Conservation (phyloP, 176 grass and related monocot species). For the Cenchrus purpureus region DNA sequence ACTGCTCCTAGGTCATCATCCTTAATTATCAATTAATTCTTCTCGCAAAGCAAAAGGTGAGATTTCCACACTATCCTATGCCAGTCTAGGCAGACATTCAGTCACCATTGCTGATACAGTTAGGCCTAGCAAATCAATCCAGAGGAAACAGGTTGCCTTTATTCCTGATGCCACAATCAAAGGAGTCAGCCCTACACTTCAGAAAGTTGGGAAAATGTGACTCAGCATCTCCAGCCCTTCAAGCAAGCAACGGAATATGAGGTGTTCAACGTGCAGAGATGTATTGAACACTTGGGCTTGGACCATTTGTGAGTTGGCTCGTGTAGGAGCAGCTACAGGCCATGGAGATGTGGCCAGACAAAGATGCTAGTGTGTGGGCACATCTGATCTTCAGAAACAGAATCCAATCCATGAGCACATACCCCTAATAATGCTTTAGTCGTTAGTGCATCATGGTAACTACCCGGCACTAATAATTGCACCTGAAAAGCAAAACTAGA, state of each 20-base stretch:
- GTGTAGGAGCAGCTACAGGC: conserved; percentile 17
- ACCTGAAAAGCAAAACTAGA: conserved; percentile 50
- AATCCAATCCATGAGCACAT: conserved; percentile 48
- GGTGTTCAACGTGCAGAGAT: background rate
- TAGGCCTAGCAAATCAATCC: conserved; percentile 33
- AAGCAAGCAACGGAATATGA: conserved; percentile 35
- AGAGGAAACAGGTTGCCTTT: conserved; percentile 21
- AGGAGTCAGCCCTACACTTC: conserved; percentile 37
- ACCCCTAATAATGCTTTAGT: conserved; percentile 37
- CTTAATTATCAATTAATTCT: conserved; percentile 24
- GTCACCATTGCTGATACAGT: conserved; percentile 31
- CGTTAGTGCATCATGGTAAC: conserved; percentile 44
- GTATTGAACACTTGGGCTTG: background rate
- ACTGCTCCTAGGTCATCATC: conserved; percentile 9
- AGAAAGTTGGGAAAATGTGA: conserved; percentile 17
- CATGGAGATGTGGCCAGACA: conserved; percentile 32
- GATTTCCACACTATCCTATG: conserved; percentile 8
- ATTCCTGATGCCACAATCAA: conserved; percentile 36
- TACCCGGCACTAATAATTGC: conserved; percentile 56
- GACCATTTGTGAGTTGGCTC: conserved; percentile 30
- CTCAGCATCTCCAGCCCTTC: conserved; percentile 17
- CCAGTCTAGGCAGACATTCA: conserved; percentile 22
- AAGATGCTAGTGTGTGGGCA: conserved; percentile 42
- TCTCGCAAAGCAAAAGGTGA: conserved; percentile 33
- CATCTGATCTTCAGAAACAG: conserved; percentile 35